Evolutionary conservation across 2,329 filamentous ascomycete genomes (phyloP).

Genomic region (Fusarium subglutinans): DNA sequence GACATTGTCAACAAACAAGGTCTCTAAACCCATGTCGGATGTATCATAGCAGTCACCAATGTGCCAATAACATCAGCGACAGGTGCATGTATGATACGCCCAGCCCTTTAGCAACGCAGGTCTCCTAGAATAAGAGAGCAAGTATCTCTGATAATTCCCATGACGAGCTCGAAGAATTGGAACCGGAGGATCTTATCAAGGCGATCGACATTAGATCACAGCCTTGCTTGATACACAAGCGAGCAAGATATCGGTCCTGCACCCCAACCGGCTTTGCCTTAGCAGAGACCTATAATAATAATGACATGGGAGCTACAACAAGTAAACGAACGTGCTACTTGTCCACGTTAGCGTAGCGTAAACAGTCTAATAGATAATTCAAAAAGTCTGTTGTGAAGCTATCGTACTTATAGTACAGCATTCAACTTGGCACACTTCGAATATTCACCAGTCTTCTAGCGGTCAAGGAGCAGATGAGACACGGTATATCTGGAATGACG

Average conservation of each 20-base stretch:
- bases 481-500: conserved; percentile 14
- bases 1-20: background rate
- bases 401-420: background rate
- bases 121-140: background rate
- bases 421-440: background rate
- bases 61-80: background rate
- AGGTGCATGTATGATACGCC: conserved; percentile 6
- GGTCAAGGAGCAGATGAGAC: background rate
- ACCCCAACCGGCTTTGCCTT: background rate
- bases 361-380: background rate
- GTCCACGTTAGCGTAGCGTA: background rate
- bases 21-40: background rate
- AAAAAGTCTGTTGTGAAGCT: background rate
- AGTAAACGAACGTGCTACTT: background rate
- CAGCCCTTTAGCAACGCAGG: background rate
- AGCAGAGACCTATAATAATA: background rate
- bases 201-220: background rate
- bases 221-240: background rate
- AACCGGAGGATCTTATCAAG: background rate
- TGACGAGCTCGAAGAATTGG: background rate
- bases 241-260: background rate
- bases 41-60: background rate
- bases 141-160: background rate
- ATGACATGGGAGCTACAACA: background rate
- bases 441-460: background rate